Evolutionary conservation across 2,329 filamentous ascomycete species (phyloP), one percentile per base, ranked within the genome.

Genomic region (Fusarium sp.): DNA sequence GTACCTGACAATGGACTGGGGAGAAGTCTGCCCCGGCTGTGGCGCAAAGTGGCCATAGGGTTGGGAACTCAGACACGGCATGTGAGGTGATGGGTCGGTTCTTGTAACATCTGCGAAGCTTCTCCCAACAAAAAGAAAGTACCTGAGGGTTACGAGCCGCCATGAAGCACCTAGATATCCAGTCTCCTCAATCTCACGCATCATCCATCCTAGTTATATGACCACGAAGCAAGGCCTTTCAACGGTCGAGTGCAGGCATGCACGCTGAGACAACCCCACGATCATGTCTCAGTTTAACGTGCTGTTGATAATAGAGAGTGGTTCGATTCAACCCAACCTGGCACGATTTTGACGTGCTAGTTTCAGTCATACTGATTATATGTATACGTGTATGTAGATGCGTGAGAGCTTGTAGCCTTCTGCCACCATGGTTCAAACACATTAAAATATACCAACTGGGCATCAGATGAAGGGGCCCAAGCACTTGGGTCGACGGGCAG

Each of bases 401-500:
- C 8, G 23, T 25, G 23, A 25, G 23, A 19, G 19, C 19, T 25
- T 25, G 23, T 25, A 6, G 23, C 23, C 23, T 25, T 25, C 23
- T 25, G 23, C 23, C 23, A 25, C 23, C 23, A 25, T 25, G 23
- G 8, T 25, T 25, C 23, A 6, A 25, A 44, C 9, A 39, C 17
- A 32, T 19, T 43, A 29, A 27, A 42, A 19, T 31, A 32, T 36
- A 37, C 25, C 49, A 19, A 19, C 47, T 57, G 52, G 37, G 37
- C 23, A 44, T 43, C 21, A 41, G 41, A 55, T 33, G 37, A 49
- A 56, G 53, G 51, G 52, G 38, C 38, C 49, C 53, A 55, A 56
- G 49, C 37, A 54, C 49, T 21, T 48, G 49, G 66, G 67, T 68
- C 61, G 52, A 41, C 61, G 41, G 49, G 49, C 52, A 67, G 52